Conservation (phyloP, 176 grass and related monocot genomes). For the Carex pumila region DNA sequence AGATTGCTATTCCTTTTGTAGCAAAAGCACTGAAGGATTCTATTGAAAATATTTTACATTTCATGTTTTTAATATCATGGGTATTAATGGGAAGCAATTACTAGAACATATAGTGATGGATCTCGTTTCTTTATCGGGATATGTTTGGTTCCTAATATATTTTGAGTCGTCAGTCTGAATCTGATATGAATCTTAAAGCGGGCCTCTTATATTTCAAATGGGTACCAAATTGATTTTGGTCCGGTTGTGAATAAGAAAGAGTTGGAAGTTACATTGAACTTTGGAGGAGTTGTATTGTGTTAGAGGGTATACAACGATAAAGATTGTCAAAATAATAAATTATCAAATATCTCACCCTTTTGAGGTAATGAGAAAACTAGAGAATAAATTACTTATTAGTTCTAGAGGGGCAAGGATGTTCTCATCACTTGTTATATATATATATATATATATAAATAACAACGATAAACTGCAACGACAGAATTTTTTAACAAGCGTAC, state of each 20-base stretch:
- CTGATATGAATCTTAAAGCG: too few relatives aligned
- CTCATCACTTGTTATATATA: neutral
- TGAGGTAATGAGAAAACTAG: neutral
- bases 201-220: too few relatives aligned
- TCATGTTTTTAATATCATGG: neutral
- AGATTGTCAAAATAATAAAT: neutral
- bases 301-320: too few relatives aligned
- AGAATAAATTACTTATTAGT: neutral
- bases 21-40: neutral
- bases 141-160: too few relatives aligned
- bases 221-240: too few relatives aligned
- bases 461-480: neutral
- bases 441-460: too few relatives aligned
- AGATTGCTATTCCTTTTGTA: neutral
- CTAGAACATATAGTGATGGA: neutral
- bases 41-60: neutral
- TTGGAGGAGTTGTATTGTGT: too few relatives aligned
- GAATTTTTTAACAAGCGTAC: neutral
- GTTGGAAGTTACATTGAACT: neutral
- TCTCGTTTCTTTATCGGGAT: neutral
- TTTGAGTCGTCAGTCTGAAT: too few relatives aligned
- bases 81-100: neutral
- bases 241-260: neutral
- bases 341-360: neutral
- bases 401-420: neutral